phyloP scores from a whole-genome alignment of 441 rosid species.

The Adansonia madagascariensis region DNA sequence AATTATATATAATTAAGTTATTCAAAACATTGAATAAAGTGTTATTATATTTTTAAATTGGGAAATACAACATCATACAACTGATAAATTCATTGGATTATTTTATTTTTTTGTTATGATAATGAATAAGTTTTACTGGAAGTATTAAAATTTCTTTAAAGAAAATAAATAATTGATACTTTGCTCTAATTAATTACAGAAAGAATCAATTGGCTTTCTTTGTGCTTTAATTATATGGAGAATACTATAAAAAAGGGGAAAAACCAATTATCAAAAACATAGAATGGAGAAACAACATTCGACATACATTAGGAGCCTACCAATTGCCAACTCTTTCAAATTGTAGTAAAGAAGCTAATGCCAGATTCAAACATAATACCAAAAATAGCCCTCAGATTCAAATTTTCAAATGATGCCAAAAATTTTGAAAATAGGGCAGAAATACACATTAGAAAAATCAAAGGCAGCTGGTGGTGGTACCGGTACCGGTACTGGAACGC shows the following conservation, averaged over 20 bases:
- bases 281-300: no score
- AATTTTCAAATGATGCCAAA: background rate
- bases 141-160: no score
- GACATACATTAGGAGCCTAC: no score
- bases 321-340: background rate
- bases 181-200: background rate
- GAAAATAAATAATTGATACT: background rate
- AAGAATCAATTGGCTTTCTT: background rate
- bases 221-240: background rate
- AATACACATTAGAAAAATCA: background rate
- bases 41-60: background rate
- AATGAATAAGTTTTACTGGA: background rate
- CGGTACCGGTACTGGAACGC: background rate
- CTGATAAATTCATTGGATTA: background rate
- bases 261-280: background rate
- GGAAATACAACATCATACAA: background rate
- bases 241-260: background rate
- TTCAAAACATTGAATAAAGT: no score
- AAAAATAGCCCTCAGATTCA: background rate
- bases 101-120: background rate
- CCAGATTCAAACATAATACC: background rate
- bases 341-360: background rate
- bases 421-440: background rate
- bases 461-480: background rate
- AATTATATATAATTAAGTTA: no score